phyloP scores from a whole-genome alignment of 345 rosid species.

The Populus tremula region DNA sequence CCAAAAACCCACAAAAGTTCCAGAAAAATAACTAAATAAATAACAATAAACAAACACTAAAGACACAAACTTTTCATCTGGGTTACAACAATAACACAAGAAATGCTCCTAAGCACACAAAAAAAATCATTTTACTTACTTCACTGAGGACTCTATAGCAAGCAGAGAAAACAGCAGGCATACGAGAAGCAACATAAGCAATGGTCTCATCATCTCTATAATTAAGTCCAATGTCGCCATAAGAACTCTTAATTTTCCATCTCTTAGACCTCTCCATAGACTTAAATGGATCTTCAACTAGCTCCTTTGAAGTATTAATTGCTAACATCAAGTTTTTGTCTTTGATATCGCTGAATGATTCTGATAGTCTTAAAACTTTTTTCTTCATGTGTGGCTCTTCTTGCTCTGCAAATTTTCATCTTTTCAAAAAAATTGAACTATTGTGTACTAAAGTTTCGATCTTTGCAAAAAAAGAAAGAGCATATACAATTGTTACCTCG shows the following conservation, averaged over 20 bases:
- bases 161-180: slow-evolving; percentile 94
- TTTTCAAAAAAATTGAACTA: background rate
- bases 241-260: slow-evolving; percentile 82
- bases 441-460: background rate
- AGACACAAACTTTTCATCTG: background rate
- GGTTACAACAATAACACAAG: background rate
- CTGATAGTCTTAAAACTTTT: slow-evolving; percentile 68
- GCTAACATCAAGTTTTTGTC: slow-evolving; percentile 53
- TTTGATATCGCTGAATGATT: slow-evolving; percentile 68
- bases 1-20: background rate
- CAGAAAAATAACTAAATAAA: background rate
- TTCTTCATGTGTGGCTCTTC: slow-evolving; percentile 78
- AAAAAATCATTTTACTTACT: slow-evolving; percentile 27
- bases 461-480: background rate
- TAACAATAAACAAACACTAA: background rate
- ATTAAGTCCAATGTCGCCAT: slow-evolving; percentile 77
- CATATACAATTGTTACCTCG: slow-evolving; percentile 36
- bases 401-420: slow-evolving; percentile 42
- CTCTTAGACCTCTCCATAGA: slow-evolving; percentile 66
- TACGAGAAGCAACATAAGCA: slow-evolving; percentile 91
- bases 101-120: background rate
- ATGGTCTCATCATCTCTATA: slow-evolving; percentile 78
- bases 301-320: slow-evolving; percentile 55
- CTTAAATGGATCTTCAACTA: slow-evolving; percentile 76
- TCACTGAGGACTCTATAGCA: slow-evolving; percentile 77